Percentiles rank a stretch among this genome's conserved stretches.
phyloP scores from a whole-genome alignment of 768 basidiomycete species.

The Lentinula guzmanii region DNA sequence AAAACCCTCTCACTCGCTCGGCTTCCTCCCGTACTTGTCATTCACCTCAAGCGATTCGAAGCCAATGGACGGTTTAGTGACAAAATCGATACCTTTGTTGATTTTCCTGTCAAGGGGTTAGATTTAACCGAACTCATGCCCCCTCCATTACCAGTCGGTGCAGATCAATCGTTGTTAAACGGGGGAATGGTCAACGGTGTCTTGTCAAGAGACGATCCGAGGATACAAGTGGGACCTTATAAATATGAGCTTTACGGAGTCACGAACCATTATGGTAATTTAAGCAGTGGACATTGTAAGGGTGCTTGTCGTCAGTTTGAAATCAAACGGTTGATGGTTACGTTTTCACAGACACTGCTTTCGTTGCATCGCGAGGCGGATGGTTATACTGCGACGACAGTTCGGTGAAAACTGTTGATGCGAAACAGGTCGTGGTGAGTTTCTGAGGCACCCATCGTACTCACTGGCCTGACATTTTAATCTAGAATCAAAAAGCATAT shows the following conservation, averaged over 20 bases:
- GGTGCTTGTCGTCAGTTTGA: background rate
- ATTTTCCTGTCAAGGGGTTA: conserved; percentile 68
- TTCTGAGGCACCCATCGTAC: background rate
- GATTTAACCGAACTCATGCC: conserved; percentile 83
- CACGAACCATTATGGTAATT: conserved; percentile 92
- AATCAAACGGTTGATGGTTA: background rate
- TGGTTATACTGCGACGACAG: conserved; percentile 97
- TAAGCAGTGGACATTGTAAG: conserved; percentile 96
- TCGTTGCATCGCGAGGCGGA: conserved; percentile 76
- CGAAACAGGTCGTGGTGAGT: conserved; percentile 80
- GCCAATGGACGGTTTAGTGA: conserved; percentile 90
- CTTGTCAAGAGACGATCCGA: conserved; percentile 60
- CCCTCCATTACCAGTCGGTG: conserved; percentile 62
- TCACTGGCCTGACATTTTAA: conserved; percentile 2
- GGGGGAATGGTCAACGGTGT: conserved; percentile 24
- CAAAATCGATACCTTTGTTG: conserved; percentile 92
- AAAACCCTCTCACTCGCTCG: conserved; percentile 89
- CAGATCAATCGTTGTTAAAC: conserved; percentile 43
- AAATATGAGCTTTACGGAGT: conserved; percentile 93
- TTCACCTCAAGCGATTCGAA: conserved; percentile 91
- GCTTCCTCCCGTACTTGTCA: conserved; percentile 86
- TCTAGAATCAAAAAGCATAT: conserved; percentile 61
- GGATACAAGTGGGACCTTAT: conserved; percentile 82
- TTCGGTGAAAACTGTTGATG: conserved; percentile 65
- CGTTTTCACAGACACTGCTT: conserved; percentile 74